Conservation (phyloP, 2,329 filamentous ascomycete genomes). For the Ceratocystis colombiana region DNA sequence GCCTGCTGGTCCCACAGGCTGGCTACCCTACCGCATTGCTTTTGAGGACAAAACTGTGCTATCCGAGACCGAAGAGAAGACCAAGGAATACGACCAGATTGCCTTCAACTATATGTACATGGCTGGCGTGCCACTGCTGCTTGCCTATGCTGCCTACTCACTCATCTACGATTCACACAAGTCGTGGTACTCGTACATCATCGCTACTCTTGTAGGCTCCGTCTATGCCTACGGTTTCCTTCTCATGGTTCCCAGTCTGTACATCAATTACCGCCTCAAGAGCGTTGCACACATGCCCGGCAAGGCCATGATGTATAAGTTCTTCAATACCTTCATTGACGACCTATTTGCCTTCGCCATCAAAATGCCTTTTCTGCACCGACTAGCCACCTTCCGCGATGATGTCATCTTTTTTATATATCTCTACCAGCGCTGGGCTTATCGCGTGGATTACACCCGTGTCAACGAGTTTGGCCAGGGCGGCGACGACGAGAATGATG, state of each 20-base stretch:
- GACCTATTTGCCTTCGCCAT: conserved; percentile 98
- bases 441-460: conserved; percentile 80
- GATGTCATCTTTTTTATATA: conserved; percentile 98
- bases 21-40: conserved; percentile 66
- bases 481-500: conserved; percentile 64
- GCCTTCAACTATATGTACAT: conserved; percentile 97
- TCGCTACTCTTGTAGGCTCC: conserved; percentile 85
- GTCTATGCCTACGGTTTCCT: conserved; percentile 98
- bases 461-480: conserved; percentile 98
- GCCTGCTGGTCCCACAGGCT: conserved; percentile 54
- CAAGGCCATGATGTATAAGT: conserved; percentile 96
- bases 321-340: conserved; percentile 97
- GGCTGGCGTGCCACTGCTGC: conserved; percentile 74
- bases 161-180: conserved; percentile 91
- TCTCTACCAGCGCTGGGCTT: conserved; percentile 86
- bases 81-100: conserved; percentile 94
- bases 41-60: conserved; percentile 98
- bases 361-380: conserved; percentile 94
- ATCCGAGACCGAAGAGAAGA: conserved; percentile 91
- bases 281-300: conserved; percentile 93
- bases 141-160: conserved; percentile 84
- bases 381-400: conserved; percentile 82
- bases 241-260: conserved; percentile 96
- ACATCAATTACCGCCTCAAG: conserved; percentile 98
- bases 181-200: conserved; percentile 95